phyloP scores from a whole-genome alignment of 176 grass and related monocot species.

The Elaeis guineensis region DNA sequence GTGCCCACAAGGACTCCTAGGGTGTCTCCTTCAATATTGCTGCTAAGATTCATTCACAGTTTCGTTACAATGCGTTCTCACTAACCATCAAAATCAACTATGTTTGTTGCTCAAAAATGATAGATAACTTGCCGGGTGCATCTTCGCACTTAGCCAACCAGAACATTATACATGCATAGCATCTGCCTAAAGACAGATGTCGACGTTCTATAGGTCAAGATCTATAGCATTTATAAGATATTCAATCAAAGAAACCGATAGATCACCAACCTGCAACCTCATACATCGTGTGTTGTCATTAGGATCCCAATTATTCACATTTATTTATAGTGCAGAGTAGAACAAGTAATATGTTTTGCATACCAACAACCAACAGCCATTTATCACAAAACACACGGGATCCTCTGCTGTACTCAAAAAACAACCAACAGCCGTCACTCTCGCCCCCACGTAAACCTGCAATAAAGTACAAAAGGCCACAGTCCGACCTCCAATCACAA shows the following conservation, averaged over 20 bases:
- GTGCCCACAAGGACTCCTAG: too few relatives aligned
- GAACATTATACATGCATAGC: not conserved
- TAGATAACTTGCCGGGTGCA: not conserved
- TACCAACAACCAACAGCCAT: constrained; percentile 15
- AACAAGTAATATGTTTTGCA: constrained; percentile 5
- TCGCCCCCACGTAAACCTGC: not conserved
- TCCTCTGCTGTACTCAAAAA: too few relatives aligned
- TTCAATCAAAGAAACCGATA: not conserved
- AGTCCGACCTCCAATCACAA: constrained; percentile 5
- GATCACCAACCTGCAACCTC: not conserved
- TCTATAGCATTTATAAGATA: not conserved
- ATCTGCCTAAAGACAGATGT: not conserved
- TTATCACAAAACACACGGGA: too few relatives aligned
- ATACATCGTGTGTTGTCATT: constrained; percentile 10
- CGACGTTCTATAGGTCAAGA: not conserved
- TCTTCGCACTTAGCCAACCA: not conserved
- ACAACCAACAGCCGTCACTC: constrained; percentile 16
- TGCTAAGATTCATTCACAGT: too few relatives aligned
- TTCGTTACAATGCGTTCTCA: too few relatives aligned
- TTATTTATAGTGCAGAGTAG: constrained; percentile 5
- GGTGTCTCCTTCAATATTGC: too few relatives aligned
- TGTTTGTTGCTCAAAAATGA: too few relatives aligned
- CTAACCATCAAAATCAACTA: too few relatives aligned
- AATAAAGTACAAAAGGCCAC: constrained; percentile 10
- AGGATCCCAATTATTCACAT: constrained; percentile 21